These are phyloP conservation scores for Lactifluus volemus DNA, from an alignment of 768 basidiomycete genomes.

Conservation along the genomic window DNA sequence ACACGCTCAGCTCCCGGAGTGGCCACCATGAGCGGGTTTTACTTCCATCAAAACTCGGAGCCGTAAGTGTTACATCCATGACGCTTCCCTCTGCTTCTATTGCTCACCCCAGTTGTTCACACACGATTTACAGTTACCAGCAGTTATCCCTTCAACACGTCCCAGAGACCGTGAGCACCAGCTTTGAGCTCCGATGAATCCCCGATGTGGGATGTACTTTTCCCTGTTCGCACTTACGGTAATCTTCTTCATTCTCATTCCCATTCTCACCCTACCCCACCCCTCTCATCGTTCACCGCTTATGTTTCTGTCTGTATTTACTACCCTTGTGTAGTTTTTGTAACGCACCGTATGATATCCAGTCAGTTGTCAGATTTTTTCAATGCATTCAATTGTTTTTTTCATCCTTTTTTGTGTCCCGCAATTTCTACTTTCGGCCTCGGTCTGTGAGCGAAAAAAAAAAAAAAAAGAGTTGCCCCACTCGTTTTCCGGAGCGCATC, in stretches of 20 bases:
- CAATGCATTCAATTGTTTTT: constrained; percentile 1
- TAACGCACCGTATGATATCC: constrained; percentile 17
- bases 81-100: too few relatives aligned
- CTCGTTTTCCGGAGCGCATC: too few relatives aligned
- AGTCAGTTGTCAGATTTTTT: constrained; percentile 2
- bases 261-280: not conserved
- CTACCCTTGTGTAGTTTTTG: constrained; percentile 15
- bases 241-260: too few relatives aligned
- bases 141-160: constrained; percentile 77
- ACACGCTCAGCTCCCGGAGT: constrained; percentile 39
- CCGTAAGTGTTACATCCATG: constrained; percentile 45
- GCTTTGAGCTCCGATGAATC: constrained; percentile 76
- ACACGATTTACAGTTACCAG: constrained; percentile 58
- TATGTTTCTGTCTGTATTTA: constrained; percentile 10
- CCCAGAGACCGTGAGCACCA: constrained; percentile 60
- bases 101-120: not conserved
- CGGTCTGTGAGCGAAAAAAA: too few relatives aligned
- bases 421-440: too few relatives aligned
- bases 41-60: constrained; percentile 89
- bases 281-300: not conserved
- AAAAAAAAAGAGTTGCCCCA: too few relatives aligned
- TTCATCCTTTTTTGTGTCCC: too few relatives aligned
- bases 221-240: too few relatives aligned
- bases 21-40: constrained; percentile 84
- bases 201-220: not conserved